A percentile compares a stretch with the other conserved stretches of the same genome.
Evolutionary conservation across 192 early-diverging fungal species (phyloP).

Genomic region (Podila epigama): DNA sequence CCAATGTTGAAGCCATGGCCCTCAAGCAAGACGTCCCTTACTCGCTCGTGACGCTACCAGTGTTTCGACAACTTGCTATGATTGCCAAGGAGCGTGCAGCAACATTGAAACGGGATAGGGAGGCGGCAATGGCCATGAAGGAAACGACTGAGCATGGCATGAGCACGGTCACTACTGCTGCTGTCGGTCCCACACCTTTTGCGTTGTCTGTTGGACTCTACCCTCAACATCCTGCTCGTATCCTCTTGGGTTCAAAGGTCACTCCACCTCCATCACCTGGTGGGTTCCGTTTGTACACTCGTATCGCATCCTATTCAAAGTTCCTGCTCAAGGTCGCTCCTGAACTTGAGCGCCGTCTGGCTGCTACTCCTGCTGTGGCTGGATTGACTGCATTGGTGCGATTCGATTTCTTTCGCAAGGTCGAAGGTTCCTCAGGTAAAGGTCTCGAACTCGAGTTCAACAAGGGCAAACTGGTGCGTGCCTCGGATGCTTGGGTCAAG

Average conservation of each 20-base stretch:
- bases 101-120: neutral
- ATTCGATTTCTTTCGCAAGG: constrained; percentile 25
- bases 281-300: constrained; percentile 10
- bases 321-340: constrained; percentile 14
- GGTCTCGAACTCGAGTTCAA: constrained; percentile 19
- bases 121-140: neutral
- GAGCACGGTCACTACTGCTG: neutral
- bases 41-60: neutral
- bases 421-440: constrained; percentile 9
- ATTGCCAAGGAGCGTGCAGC: neutral
- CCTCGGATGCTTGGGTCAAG: constrained; percentile 8
- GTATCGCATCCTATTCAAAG: constrained; percentile 20
- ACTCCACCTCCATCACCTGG: neutral
- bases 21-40: neutral
- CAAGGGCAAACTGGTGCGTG: constrained; percentile 15
- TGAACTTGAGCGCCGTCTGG: constrained; percentile 26
- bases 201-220: neutral
- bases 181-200: neutral
- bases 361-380: neutral
- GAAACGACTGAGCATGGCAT: neutral
- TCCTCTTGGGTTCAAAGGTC: constrained; percentile 5
- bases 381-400: constrained; percentile 6
- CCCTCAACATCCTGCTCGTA: constrained; percentile 4
- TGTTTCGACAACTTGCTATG: neutral
- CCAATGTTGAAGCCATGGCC: neutral